phyloP scores from a whole-genome alignment of 1,139 yeast genomes.

The Protomyces macrosporus region DNA sequence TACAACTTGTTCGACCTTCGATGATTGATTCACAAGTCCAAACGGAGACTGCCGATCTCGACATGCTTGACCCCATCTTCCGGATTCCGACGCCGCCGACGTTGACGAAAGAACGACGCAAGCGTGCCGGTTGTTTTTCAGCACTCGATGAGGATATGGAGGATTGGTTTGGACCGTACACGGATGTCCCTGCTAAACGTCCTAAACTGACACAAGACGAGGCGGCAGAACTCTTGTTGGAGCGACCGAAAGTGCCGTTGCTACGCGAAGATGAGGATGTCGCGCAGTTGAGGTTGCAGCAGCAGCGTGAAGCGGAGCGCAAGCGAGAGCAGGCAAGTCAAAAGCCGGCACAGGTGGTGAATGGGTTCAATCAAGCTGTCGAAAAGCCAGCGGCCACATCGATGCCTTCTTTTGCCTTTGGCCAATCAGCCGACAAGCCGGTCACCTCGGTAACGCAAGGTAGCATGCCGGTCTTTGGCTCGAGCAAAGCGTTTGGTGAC shows the following conservation, averaged over 20 bases:
- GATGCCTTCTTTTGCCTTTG: neutral
- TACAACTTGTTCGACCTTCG: neutral
- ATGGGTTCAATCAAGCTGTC: neutral
- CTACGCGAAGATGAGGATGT: conserved; percentile 16
- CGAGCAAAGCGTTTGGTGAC: neutral
- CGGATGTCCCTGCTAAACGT: conserved; percentile 22
- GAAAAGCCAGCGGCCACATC: neutral
- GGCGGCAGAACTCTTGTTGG: conserved; percentile 1
- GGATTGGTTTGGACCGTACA: conserved; percentile 27
- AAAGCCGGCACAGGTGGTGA: neutral
- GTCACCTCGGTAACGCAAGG: neutral
- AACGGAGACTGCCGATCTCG: conserved; percentile 4
- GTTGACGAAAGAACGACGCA: conserved; percentile 21
- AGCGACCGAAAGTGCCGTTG: conserved; percentile 9
- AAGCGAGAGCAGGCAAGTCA: neutral
- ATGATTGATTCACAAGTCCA: conserved; percentile 24
- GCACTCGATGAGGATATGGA: conserved; percentile 30
- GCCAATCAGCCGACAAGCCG: neutral
- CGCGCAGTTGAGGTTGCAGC: conserved; percentile 14
- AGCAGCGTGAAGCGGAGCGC: neutral
- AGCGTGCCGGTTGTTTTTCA: conserved; percentile 27
- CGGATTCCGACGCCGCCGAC: conserved; percentile 1
- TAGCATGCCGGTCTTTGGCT: neutral
- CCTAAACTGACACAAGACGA: conserved; percentile 1
- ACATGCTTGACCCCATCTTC: neutral